Base-by-base conservation (phyloP, 2,329 filamentous ascomycete species). In the Colletotrichum sp. region DNA sequence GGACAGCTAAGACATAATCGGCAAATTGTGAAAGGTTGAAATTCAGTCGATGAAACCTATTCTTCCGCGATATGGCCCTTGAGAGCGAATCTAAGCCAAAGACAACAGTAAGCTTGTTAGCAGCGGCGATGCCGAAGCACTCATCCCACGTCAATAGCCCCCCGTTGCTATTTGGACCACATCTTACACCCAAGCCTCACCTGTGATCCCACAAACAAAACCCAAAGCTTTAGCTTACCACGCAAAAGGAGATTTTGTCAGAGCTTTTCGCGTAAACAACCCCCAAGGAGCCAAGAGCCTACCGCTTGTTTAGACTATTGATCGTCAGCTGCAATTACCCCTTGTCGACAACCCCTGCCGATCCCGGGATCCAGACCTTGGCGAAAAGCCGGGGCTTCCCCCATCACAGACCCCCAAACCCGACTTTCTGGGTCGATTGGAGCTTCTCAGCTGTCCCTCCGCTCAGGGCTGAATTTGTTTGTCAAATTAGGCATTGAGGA, bases 1-100 rank as follows among this genome's bases (percentile, higher is more conserved):
- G 18, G 8, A n/a, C 0, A n/a, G 38, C 1, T 0, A 5, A 43
- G 18, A n/a, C 38, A 0, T 10, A 1, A 43, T 43, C 18, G 38
- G 9, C 18, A 43, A n/a, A 43, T n/a, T 10, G 18, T 43, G 18
- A 43, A n/a, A n/a, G 9, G 5, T 43, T n/a, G 38, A 4, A n/a
- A 6, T 12, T 2, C 38, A n/a, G 18, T 43, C 9, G 10, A 12
- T n/a, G 5, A 6, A 43, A n/a, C 38, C 38, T 43, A 43, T n/a
- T 43, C 18, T 3, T n/a, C 18, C 4, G 5, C 4, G 38, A 4
- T 3, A 43, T 1, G 18, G 9, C 3, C 1, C 5, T 43, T 12
- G 0, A 9, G 16, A n/a, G 38, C 5, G 1, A 43, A n/a, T 2
- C 10, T 2, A 21, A 21, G 43, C 43, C 6, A 48, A 21, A 21